A percentile compares a stretch with the other conserved stretches of the same genome.
Conservation (phyloP, 2,329 filamentous ascomycete genomes). For the Colletotrichum sojae region DNA sequence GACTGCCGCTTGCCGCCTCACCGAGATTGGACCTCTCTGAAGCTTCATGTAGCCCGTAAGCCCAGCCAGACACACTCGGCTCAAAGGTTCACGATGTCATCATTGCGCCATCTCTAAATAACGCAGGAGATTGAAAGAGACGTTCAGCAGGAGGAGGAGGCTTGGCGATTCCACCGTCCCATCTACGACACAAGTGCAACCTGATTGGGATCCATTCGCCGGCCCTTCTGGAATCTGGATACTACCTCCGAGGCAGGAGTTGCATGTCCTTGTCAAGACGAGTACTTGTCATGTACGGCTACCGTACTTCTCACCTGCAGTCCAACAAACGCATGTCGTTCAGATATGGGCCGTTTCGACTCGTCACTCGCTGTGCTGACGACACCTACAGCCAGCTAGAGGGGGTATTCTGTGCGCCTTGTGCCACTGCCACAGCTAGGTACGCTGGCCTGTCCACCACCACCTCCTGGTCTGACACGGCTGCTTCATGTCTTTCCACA, state of each 20-base stretch:
- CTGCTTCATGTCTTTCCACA: conserved; percentile 6
- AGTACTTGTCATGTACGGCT: no score
- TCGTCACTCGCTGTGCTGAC: not conserved
- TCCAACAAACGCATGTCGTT: conserved; percentile 1
- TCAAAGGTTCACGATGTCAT: conserved; percentile 17
- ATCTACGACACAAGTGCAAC: conserved; percentile 19
- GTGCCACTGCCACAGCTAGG: conserved; percentile 27
- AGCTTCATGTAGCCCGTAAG: conserved; percentile 14
- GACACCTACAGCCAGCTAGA: conserved; percentile 12
- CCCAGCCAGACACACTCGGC: conserved; percentile 18
- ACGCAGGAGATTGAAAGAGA: conserved; percentile 11
- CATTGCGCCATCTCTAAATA: conserved; percentile 4
- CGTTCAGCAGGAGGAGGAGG: not conserved
- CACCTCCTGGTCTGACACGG: not conserved
- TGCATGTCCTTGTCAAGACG: not conserved
- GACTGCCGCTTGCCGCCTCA: conserved; percentile 24
- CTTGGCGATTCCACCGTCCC: conserved; percentile 18
- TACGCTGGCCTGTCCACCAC: conserved; percentile 13
- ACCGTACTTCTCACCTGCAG: no score
- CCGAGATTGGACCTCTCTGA: conserved; percentile 17
- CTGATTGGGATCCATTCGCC: conserved; percentile 17
- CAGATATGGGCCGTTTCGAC: not conserved
- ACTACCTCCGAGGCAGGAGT: conserved; percentile 14
- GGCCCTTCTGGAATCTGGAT: conserved; percentile 7
- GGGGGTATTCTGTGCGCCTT: conserved; percentile 16